These are phyloP conservation scores for Tolypocladium ophioglossoides DNA, from an alignment of 2,329 filamentous ascomycete species.

Conservation along the genomic window DNA sequence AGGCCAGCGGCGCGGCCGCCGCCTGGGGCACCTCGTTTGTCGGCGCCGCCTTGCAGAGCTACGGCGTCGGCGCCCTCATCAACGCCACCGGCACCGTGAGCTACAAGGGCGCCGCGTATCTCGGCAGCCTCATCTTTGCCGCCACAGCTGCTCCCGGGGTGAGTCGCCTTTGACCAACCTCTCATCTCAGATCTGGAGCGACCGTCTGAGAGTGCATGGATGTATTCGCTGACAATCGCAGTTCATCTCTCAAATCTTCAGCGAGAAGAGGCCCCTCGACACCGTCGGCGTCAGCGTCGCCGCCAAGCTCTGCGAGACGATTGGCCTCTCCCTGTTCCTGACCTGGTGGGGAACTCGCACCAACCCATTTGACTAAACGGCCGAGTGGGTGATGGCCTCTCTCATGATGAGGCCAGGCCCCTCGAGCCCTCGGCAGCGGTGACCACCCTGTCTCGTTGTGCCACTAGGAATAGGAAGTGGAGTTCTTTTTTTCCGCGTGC, in stretches of 20 bases:
- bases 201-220: too few species aligned
- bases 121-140: slow-evolving; percentile 84
- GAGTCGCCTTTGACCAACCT: slow-evolving; percentile 20
- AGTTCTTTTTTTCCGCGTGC: neutral
- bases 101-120: slow-evolving; percentile 95
- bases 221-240: slow-evolving; percentile 23
- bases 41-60: slow-evolving; percentile 80
- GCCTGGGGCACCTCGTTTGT: slow-evolving; percentile 85
- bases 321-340: slow-evolving; percentile 83
- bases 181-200: neutral
- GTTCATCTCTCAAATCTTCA: slow-evolving; percentile 79
- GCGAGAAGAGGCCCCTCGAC: slow-evolving; percentile 86
- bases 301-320: slow-evolving; percentile 82
- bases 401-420: neutral
- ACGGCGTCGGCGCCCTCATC: slow-evolving; percentile 81
- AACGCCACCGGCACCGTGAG: slow-evolving; percentile 90
- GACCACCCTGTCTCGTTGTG: neutral
- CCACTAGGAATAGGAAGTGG: neutral
- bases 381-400: neutral
- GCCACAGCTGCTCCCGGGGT: slow-evolving; percentile 82
- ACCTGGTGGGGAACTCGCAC: slow-evolving; percentile 97
- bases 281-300: slow-evolving; percentile 77
- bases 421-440: neutral
- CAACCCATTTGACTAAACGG: slow-evolving; percentile 72
- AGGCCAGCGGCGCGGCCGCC: slow-evolving; percentile 76